Evolutionary conservation across 192 early-diverging fungal genomes (phyloP), one percentile per base, ranked within the genome.

Genomic region (Linnemannia zychae): DNA sequence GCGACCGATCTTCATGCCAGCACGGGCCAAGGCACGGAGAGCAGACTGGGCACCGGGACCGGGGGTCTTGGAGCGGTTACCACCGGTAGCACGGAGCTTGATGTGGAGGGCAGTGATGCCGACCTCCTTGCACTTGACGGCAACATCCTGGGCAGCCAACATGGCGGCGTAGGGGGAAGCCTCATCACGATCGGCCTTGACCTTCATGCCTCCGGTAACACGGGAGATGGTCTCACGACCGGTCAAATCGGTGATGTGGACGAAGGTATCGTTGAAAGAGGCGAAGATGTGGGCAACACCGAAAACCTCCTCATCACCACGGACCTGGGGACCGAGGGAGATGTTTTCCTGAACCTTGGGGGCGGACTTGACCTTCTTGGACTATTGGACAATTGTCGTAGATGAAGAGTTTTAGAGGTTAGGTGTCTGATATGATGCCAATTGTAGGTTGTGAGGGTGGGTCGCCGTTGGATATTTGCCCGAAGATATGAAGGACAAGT

Each of bases 151-250:
- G 84, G 97, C 95, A 79, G 99, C 99, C 92, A 99, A 94, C 99
- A 99, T 99, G 84, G 99, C 98, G 75, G 99, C 99, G 91, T 99
- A 99, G 83, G 99, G 97, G 82, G 99, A 99, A 76, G 98, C 97
- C 91, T 99, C 99, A 90, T 99, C 99, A 93, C 99, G 98, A 91
- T 99, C 99, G 74, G 98, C 96, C 95, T 99, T 99, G 88, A 99
- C 99, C 94, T 98, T 99, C 99, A 99, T 99, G 84, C 99, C 99
- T 94, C 98, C 98, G 87, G 99, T 99, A 78, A 99, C 96, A 92
- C 99, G 95, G 87, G 94, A 93, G 88, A 99, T 98, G 90, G 99
- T 99, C 93, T 99, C 99, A 89, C 97, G 95, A 76, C 99, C 99
- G 84, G 98, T 96, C 85, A 99, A 92, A 99, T 99, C 99, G 81